A percentile compares a stretch with the other conserved stretches of the same genome.
phyloP scores from a whole-genome alignment of 2,329 filamentous ascomycete species.

The Cyphellophora attinorum region DNA sequence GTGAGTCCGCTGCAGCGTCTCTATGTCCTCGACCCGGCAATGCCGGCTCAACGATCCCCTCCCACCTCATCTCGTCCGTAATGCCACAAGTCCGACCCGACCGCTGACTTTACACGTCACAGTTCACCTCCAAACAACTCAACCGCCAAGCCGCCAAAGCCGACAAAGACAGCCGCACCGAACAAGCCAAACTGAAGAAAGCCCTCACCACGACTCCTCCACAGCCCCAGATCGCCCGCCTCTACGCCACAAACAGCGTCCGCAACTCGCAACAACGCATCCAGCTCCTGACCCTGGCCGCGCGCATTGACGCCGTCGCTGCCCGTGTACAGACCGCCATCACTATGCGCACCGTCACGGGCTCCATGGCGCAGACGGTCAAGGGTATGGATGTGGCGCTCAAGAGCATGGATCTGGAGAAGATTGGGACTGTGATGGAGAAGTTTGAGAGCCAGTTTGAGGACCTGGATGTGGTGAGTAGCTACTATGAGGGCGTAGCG shows the following conservation, averaged over 20 bases:
- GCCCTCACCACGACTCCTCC: constrained; percentile 34
- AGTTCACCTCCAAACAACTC: constrained; percentile 38
- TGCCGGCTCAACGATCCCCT: not conserved
- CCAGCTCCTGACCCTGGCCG: constrained; percentile 34
- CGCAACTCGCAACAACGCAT: constrained; percentile 38
- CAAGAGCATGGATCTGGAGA: constrained; percentile 36
- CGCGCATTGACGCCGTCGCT: constrained; percentile 39
- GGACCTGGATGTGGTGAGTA: constrained; percentile 41
- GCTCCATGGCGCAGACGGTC: constrained; percentile 33
- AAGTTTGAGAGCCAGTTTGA: constrained; percentile 51
- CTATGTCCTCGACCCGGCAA: not conserved
- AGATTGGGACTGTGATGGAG: constrained; percentile 58
- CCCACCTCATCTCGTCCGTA: too few species aligned
- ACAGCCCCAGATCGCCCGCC: constrained; percentile 39
- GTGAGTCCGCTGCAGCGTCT: too few species aligned
- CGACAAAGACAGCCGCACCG: constrained; percentile 35
- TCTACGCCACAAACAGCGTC: constrained; percentile 36
- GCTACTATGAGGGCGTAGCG: constrained; percentile 75
- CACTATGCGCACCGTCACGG: constrained; percentile 36
- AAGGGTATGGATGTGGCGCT: constrained; percentile 35
- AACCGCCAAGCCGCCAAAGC: constrained; percentile 38
- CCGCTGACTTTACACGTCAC: constrained; percentile 2
- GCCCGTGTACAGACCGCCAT: constrained; percentile 39
- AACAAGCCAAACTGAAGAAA: constrained; percentile 38
- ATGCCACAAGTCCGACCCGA: not conserved